Base-by-base conservation (phyloP, 139 green algal species). In the Micractinium sp. region DNA sequence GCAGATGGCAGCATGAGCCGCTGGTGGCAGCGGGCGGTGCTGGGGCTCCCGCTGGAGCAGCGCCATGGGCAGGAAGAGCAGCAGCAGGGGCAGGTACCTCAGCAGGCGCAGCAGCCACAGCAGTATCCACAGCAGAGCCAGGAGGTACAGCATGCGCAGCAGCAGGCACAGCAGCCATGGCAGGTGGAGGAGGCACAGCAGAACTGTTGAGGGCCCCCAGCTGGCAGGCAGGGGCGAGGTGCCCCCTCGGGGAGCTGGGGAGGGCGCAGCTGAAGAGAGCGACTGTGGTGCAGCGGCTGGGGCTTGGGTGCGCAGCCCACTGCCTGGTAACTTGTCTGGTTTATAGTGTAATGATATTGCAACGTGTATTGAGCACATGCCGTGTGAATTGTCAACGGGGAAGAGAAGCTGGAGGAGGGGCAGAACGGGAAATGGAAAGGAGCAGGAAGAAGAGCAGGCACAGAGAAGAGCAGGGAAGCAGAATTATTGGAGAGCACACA, bases 21-120 rank as follows among this genome's bases (percentile, higher is more conserved):
- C 12, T 80, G 74, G 74, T 80, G 74, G 74, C 74, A 80, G 74
- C 74, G 74, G 74, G 74, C 74, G 15, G 74, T 80, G 74, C 0
- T 38, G 7, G 74, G n/a, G 33, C 18, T 27, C 7, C 63, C 9
- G 63, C 20, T 12, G 63, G 63, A 23, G 63, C 63, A 71, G 74
- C 33, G 53, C 16, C 16, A 80, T 3, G 74, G 29, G 33, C 15
- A 80, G 74, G 23, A 76, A 22, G 69, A 76, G 69, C 25, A 76
- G 63, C 63, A 31, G 9, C 63, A 31, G 2, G 20, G 20, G 16
- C 63, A 71, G 63, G 47, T 9, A 56, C 47, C 47, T 16, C 47
- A 56, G 47, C 47, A 56, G 47, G 47, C 47, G 47, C 47, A 56
- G 47, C 71, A 38, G 31, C 71, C 71, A 15, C 31, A 77, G 20